Conservation (phyloP, 192 early-diverging fungal species). For the Lunasporangiospora selenospora region DNA sequence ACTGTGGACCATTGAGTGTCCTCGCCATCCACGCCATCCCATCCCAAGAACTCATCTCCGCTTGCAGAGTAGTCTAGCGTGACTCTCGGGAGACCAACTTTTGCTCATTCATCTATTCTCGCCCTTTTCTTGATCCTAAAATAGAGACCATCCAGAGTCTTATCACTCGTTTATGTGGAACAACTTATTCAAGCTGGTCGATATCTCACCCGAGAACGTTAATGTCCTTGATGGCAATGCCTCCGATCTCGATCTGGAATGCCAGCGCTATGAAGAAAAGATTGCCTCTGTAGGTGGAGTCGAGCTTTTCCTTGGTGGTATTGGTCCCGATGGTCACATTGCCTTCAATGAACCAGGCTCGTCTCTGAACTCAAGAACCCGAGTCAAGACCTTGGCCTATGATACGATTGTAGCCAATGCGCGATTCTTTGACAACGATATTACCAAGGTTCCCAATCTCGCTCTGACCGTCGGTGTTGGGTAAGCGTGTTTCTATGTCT, state of each 20-base stretch:
- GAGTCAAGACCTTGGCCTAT: constrained; percentile 84
- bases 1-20: too few relatives aligned
- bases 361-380: constrained; percentile 72
- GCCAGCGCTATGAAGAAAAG: constrained; percentile 79
- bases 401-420: constrained; percentile 83
- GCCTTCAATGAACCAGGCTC: constrained; percentile 92
- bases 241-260: constrained; percentile 80
- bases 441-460: constrained; percentile 78
- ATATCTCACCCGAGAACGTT: constrained; percentile 82
- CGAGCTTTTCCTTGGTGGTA: constrained; percentile 89
- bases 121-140: neutral
- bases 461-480: constrained; percentile 81
- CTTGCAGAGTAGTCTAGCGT: too few relatives aligned
- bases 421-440: constrained; percentile 80
- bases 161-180: constrained; percentile 95
- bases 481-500: constrained; percentile 19
- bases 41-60: too few relatives aligned
- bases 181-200: constrained; percentile 87
- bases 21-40: too few relatives aligned
- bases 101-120: neutral
- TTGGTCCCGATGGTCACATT: constrained; percentile 92
- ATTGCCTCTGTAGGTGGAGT: constrained; percentile 83
- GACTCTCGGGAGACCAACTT: too few relatives aligned
- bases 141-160: constrained; percentile 84
- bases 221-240: constrained; percentile 90